Conservation (phyloP, 257 asterid species). For the Nemophila menziesii region DNA sequence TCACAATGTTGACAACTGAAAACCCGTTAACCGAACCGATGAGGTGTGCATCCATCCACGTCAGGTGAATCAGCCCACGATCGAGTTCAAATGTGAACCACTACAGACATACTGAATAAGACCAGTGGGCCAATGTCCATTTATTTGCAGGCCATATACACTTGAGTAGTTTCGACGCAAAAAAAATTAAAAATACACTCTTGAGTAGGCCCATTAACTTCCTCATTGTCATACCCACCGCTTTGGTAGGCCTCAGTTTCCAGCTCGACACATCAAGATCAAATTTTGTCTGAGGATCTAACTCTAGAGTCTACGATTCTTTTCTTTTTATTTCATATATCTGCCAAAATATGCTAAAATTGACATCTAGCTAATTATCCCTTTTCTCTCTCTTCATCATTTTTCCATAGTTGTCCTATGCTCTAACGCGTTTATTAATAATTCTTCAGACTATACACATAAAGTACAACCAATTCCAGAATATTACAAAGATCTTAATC, state of each 20-base stretch:
- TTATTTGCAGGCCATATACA: conserved; percentile 30
- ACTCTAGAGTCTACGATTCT: not conserved
- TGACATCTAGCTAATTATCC: not conserved
- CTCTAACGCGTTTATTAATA: too few relatives aligned
- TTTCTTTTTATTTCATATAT: not conserved
- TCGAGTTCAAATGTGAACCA: conserved; percentile 15
- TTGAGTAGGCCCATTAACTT: conserved; percentile 29
- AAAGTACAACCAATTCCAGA: too few relatives aligned
- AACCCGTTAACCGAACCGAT: not conserved
- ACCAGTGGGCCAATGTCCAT: conserved; percentile 36
- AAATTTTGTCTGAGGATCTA: not conserved
- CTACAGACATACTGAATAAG: conserved; percentile 5
- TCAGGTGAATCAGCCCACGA: conserved; percentile 18
- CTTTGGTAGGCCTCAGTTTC: conserved; percentile 12
- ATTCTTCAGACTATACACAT: too few relatives aligned
- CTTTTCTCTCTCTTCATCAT: too few relatives aligned
- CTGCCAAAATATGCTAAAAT: conserved; percentile 1
- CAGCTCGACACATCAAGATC: not conserved
- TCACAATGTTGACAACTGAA: not conserved
- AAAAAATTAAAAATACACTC: too few relatives aligned
- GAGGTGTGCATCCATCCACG: conserved; percentile 27
- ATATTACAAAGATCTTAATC: too few relatives aligned
- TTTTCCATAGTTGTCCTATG: too few relatives aligned
- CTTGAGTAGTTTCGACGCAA: too few relatives aligned
- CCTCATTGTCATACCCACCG: conserved; percentile 13